These are phyloP conservation scores for Asterella californica DNA, from an alignment of 225 moss, liverwort and hornwort genomes.

Conservation along the genomic window DNA sequence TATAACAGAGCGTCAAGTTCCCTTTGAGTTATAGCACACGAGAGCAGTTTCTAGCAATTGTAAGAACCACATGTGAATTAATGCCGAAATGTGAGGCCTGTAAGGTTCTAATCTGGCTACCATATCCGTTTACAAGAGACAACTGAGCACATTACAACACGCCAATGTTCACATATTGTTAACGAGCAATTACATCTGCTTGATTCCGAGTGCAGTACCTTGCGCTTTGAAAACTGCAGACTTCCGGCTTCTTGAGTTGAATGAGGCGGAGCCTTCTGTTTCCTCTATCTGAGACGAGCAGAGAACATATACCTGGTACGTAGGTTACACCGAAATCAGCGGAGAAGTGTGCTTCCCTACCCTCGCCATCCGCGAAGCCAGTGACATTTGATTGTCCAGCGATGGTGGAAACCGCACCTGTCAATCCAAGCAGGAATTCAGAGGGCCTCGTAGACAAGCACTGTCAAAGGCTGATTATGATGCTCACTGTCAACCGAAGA, in stretches of 20 bases:
- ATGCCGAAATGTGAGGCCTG: too few relatives aligned
- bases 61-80: neutral
- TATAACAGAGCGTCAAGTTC: neutral
- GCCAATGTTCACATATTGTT: neutral
- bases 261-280: slow-evolving; percentile 55
- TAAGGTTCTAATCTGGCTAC: neutral
- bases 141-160: neutral
- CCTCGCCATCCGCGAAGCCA: slow-evolving; percentile 65
- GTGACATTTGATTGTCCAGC: slow-evolving; percentile 63
- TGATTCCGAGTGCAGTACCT: too few relatives aligned
- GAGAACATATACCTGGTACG: slow-evolving; percentile 45
- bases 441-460: neutral
- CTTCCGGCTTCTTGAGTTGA: slow-evolving; percentile 29
- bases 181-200: too few relatives aligned
- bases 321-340: slow-evolving; percentile 54
- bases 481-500: neutral
- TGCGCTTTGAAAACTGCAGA: neutral
- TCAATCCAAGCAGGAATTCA: neutral
- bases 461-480: neutral
- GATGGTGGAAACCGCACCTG: slow-evolving; percentile 67
- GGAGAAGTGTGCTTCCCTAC: slow-evolving; percentile 54
- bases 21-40: neutral
- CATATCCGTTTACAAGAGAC: neutral
- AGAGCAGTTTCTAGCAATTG: neutral
- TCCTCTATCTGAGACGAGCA: slow-evolving; percentile 58